Evolutionary conservation across 2,329 filamentous ascomycete genomes (phyloP), one percentile per base, ranked within the genome.

Genomic region (Stagonosporopsis vannaccii): DNA sequence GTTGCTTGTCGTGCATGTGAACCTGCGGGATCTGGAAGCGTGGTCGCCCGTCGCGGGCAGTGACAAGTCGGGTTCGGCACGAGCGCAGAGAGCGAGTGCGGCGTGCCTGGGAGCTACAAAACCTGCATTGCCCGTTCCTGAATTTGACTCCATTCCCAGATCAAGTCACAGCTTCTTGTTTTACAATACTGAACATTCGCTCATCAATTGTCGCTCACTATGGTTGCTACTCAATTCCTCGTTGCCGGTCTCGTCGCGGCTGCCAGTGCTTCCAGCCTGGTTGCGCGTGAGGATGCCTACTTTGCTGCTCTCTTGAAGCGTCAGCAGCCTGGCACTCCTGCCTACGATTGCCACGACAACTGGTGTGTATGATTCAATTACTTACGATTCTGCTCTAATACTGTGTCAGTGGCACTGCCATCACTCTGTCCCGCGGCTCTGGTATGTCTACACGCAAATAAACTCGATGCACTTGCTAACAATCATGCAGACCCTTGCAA

Each of bases 291-390:
- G 26, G 61, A 65, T 8, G 35, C 51, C 4, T 19, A 58, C 19
- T 66, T 68, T 20, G 39, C 56, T 15, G 35, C 59, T 25, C 62
- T 81, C n/a, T 54, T 75, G 48, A 77, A 74, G 62, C 79, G 80
- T n/a, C 79, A 81, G 63, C 75, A 77, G 17, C 78, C 79, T 12
- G 80, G 79, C 6, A 77, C 76, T 5, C 74, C 79, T 5, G 59
- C 71, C 6, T 82, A 79, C 63, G 71, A 82, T 37, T 84, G 82
- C 69, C 81, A 84, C 60, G 76, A 78, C 61, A 78, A 79, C 68
- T 84, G 81, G 78, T 70, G 17, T 7, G 15, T 35, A 44, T 7
- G 5, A 11, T 3, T 4, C 28, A 22, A 8, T 4, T 8, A 41
- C 1, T 2, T 5, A 1, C 2, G n/a, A 25, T 20, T 4, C 22